A percentile compares a stretch with the other conserved stretches of the same genome.
phyloP scores from a whole-genome alignment of 2,329 filamentous ascomycete species.

The Sarocladium oryzae region DNA sequence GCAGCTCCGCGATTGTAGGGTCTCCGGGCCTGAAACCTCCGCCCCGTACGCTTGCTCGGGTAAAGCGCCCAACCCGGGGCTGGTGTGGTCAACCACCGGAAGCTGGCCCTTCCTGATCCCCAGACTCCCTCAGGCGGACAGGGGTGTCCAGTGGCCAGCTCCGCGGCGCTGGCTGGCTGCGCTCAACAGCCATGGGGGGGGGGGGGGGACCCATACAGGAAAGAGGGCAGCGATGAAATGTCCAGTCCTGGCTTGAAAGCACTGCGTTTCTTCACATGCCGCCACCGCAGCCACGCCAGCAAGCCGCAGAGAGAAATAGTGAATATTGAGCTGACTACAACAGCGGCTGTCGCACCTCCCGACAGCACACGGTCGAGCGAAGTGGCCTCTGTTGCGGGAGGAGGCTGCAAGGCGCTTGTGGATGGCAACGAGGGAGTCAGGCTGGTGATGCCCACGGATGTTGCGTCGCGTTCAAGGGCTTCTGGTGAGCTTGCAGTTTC shows the following conservation, averaged over 20 bases:
- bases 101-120: too few species aligned
- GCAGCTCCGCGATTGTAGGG: neutral
- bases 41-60: neutral
- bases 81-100: too few species aligned
- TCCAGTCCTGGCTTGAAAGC: neutral
- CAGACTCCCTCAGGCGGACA: too few species aligned
- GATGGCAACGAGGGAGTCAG: neutral
- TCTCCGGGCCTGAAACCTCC: neutral
- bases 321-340: neutral
- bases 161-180: too few species aligned
- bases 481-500: too few species aligned
- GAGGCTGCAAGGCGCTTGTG: neutral
- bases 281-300: neutral
- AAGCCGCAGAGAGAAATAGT: neutral
- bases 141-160: too few species aligned
- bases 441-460: too few species aligned
- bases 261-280: neutral
- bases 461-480: too few species aligned
- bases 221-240: neutral
- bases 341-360: neutral
- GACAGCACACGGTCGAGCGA: neutral
- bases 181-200: too few species aligned
- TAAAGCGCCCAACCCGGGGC: neutral
- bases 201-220: too few species aligned
- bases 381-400: neutral